A percentile compares a stretch with the other conserved stretches of the same genome.
phyloP scores from a whole-genome alignment of 805 yeast species.

The Saccharomycopsis javanensis region DNA sequence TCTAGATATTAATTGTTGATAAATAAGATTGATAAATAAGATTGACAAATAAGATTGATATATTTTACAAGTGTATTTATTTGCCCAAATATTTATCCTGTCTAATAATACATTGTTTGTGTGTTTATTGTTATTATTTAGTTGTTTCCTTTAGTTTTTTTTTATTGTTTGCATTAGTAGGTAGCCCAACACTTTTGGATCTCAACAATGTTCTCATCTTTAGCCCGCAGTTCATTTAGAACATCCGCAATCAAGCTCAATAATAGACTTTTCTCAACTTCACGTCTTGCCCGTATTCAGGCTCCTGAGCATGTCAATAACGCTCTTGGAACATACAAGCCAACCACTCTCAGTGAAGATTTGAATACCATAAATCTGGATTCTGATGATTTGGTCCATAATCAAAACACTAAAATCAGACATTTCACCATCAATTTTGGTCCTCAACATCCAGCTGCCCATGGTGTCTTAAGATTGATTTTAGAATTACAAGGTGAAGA shows the following conservation, averaged over 20 bases:
- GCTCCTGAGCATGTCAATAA: constrained; percentile 27
- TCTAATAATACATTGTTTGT: no score
- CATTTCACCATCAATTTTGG: constrained; percentile 88
- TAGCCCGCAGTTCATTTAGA: background rate
- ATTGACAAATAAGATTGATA: no score
- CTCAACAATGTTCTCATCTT: background rate
- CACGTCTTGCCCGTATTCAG: constrained; percentile 5
- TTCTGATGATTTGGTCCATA: constrained; percentile 18
- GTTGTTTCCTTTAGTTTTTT: background rate
- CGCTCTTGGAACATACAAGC: constrained; percentile 31
- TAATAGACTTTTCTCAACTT: background rate
- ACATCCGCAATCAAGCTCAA: background rate
- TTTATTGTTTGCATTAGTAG: background rate
- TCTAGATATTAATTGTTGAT: no score
- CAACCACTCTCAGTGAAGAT: constrained; percentile 24
- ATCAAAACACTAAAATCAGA: constrained; percentile 47
- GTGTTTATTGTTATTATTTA: no score
- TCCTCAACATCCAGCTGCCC: constrained; percentile 94
- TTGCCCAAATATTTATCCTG: no score
- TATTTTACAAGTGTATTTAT: no score
- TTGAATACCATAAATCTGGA: constrained; percentile 32
- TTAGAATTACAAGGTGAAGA: constrained; percentile 85
- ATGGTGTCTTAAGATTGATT: constrained; percentile 81
- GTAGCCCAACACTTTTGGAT: no score
- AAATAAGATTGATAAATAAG: no score